These are phyloP conservation scores for Lactifluus volemus DNA, from an alignment of 768 basidiomycete genomes.

Conservation along the genomic window DNA sequence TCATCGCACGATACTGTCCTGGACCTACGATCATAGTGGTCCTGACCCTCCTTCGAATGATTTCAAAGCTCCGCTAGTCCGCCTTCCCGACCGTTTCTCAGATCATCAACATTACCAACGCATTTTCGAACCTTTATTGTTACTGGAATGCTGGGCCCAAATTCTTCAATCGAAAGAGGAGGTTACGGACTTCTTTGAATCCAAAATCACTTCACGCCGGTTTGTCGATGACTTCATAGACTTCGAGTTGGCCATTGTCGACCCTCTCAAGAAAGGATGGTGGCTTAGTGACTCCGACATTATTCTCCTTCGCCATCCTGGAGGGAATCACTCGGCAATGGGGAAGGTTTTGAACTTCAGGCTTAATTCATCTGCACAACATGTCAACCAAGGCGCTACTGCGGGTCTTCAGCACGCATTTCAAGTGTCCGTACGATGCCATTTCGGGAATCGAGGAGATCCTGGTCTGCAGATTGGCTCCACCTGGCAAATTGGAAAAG, in stretches of 20 bases:
- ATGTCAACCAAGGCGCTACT: conserved; percentile 50
- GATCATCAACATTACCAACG: conserved; percentile 59
- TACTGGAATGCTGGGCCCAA: conserved; percentile 90
- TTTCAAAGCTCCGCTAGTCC: conserved; percentile 27
- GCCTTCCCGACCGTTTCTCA: conserved; percentile 58
- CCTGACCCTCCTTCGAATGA: conserved; percentile 49
- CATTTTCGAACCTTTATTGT: conserved; percentile 76
- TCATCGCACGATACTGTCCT: conserved; percentile 70
- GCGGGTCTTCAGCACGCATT: conserved; percentile 20
- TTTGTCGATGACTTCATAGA: conserved; percentile 80
- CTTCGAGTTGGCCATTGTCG: conserved; percentile 56
- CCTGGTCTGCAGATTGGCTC: conserved; percentile 56
- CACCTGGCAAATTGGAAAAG: conserved; percentile 67
- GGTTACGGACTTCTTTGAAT: conserved; percentile 40
- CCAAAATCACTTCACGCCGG: conserved; percentile 58
- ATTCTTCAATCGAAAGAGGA: conserved; percentile 72
- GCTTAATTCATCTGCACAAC: conserved; percentile 36
- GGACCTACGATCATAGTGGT: conserved; percentile 71
- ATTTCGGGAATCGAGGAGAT: conserved; percentile 30
- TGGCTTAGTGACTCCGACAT: conserved; percentile 76
- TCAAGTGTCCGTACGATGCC: conserved; percentile 23
- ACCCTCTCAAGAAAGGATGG: conserved; percentile 59
- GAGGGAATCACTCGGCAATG: conserved; percentile 46
- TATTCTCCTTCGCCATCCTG: conserved; percentile 61
- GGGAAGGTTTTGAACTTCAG: conserved; percentile 58